Percentiles rank a stretch among this genome's conserved stretches.
Conservation (phyloP, 2,329 filamentous ascomycete genomes). For the Paracoccidioides brasiliensis region DNA sequence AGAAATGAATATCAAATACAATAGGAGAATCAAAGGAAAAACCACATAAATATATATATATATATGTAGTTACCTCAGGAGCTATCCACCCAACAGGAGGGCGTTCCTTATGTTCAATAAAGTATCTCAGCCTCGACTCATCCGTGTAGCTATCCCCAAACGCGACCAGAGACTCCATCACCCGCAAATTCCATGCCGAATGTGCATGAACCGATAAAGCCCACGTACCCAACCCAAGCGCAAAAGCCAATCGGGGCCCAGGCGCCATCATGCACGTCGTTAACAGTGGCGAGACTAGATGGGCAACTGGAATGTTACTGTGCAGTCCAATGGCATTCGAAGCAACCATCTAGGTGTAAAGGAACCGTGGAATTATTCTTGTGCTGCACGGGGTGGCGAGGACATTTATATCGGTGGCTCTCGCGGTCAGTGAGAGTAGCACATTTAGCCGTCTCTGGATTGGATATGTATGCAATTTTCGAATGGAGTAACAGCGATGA, state of each 20-base stretch:
- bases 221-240: background rate
- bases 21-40: background rate
- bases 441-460: too few species aligned
- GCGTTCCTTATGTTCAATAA: conserved; percentile 42
- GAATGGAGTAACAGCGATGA: too few species aligned
- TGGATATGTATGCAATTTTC: too few species aligned
- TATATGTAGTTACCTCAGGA: conserved; percentile 26
- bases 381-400: background rate
- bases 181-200: conserved; percentile 22
- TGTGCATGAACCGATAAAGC: background rate
- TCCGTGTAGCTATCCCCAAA: conserved; percentile 72
- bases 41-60: background rate
- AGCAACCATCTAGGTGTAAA: background rate
- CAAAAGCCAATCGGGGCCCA: background rate
- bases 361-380: background rate
- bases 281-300: background rate
- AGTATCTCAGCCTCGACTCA: conserved; percentile 53
- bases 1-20: background rate
- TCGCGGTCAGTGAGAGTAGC: too few species aligned
- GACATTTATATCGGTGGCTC: too few species aligned
- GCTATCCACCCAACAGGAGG: conserved; percentile 50
- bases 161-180: conserved; percentile 51
- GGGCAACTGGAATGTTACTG: background rate
- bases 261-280: background rate
- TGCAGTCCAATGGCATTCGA: too few species aligned